Conservation (phyloP, 2,329 filamentous ascomycete species). For the Sporothrix variecibatus region DNA sequence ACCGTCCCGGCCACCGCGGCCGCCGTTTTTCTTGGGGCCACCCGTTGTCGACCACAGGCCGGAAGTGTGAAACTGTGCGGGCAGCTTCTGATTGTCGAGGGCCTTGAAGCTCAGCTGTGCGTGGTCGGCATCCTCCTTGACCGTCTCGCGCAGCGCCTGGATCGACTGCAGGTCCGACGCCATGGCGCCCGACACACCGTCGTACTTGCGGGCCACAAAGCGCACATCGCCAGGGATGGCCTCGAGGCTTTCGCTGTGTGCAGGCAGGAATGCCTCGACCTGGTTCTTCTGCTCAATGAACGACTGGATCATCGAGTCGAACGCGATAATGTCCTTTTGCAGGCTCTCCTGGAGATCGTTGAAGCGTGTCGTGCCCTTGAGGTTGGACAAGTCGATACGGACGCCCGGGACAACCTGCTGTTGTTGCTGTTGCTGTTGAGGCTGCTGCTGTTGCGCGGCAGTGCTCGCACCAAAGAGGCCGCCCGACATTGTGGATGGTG, state of each 20-base stretch:
- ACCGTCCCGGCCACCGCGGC: conserved; percentile 33
- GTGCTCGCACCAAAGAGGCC: conserved; percentile 23
- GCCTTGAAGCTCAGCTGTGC: conserved; percentile 49
- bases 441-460: conserved; percentile 38
- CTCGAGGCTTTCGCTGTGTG: conserved; percentile 47
- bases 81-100: conserved; percentile 50
- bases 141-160: conserved; percentile 44
- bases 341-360: conserved; percentile 83
- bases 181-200: conserved; percentile 46
- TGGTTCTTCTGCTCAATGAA: conserved; percentile 79
- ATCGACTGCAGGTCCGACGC: conserved; percentile 46
- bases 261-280: conserved; percentile 67
- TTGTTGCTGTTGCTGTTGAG: conserved; percentile 49
- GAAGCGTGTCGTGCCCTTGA: conserved; percentile 87
- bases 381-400: conserved; percentile 74
- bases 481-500: conserved; percentile 16
- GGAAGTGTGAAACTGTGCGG: conserved; percentile 52
- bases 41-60: conserved; percentile 47
- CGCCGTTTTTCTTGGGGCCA: conserved; percentile 38
- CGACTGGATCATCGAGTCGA: conserved; percentile 78
- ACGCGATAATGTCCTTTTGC: conserved; percentile 72
- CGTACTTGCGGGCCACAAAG: conserved; percentile 49
- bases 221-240: conserved; percentile 47
- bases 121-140: conserved; percentile 46
- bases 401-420: conserved; percentile 67